Base-by-base conservation (phyloP, 179 eudicot species). In the Sideroxylon spinosum region DNA sequence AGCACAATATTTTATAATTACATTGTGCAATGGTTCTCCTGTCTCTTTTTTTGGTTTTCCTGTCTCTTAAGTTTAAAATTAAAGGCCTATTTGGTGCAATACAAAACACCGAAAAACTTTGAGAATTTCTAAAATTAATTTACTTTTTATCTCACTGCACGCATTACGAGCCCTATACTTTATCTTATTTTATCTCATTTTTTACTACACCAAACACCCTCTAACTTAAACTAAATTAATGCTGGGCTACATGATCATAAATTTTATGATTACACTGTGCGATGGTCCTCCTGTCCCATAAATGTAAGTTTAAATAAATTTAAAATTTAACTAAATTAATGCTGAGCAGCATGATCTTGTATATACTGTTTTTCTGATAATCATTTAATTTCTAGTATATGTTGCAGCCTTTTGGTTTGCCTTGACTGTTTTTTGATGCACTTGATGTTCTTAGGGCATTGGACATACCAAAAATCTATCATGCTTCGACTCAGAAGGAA, bases 391-490 rank as follows among this genome's bases (percentile, higher is more conserved):
- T 20, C 76, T 64, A 32, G 65, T 16, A 50, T 10, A 11, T 14
- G 11, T 9, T 73, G 9, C 59, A 22, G 37, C 60, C 25, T 50
- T 64, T 76, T 26, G 37, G 12, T n/a, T 46, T 48, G 29, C 50
- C 56, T 26, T 63, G 48, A 76, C 61, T 44, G n/a, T 75, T 62
- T 17, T 10, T 64, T 63, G 71, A 62, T 10, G 48, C 32, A 50
- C 61, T 64, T 64, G 55, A 52, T 66, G 50, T 76, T 28, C 49
- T 63, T 14, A 81, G 81, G 81, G 78, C 28, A 20, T 60, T 74
- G 81, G 75, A 49, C 74, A 67, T 67, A 56, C 81, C 57, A 75
- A 23, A 80, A 80, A 26, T 14, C 14, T 57, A 23, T 57, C 74
- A 19, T 44, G 23, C 75, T 55, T 79, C 78, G 82, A 74, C 25